phyloP scores from a whole-genome alignment of 2,329 filamentous ascomycete genomes.

The Leptographium procerum region DNA sequence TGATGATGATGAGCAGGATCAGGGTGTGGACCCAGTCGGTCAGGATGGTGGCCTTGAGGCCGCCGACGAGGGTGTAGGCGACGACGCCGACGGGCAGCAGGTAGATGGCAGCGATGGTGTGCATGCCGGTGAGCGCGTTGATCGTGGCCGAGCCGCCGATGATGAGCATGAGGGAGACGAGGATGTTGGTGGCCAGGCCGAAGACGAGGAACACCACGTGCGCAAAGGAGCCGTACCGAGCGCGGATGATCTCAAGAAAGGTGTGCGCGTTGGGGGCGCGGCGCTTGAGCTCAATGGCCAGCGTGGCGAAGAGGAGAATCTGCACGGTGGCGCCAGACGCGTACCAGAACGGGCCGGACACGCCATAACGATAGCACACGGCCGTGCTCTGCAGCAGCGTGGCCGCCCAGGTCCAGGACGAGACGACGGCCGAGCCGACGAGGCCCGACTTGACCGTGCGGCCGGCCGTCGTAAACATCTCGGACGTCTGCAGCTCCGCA shows the following conservation, averaged over 20 bases:
- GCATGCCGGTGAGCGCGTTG: constrained; percentile 58
- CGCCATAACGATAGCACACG: constrained; percentile 73
- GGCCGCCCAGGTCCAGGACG: constrained; percentile 87
- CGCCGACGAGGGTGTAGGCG: constrained; percentile 64
- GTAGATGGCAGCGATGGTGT: constrained; percentile 73
- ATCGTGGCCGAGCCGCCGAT: constrained; percentile 73
- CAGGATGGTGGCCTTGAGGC: constrained; percentile 78
- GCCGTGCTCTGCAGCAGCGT: constrained; percentile 68
- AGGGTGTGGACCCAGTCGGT: constrained; percentile 83
- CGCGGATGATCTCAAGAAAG: constrained; percentile 72
- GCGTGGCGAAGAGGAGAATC: constrained; percentile 78
- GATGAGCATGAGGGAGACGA: constrained; percentile 81
- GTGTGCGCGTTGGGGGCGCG: constrained; percentile 79
- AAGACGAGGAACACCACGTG: constrained; percentile 76
- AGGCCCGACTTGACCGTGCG: constrained; percentile 81
- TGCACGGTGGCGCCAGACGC: constrained; percentile 68
- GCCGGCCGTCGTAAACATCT: constrained; percentile 86
- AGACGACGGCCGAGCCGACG: constrained; percentile 81
- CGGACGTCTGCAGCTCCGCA: constrained; percentile 69
- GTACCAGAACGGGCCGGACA: constrained; percentile 51
- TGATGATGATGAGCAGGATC: constrained; percentile 73
- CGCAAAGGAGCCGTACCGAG: constrained; percentile 60
- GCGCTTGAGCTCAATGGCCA: constrained; percentile 82
- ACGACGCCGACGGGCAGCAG: constrained; percentile 71
- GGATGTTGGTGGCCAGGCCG: constrained; percentile 71